Percentiles rank a stretch among this genome's conserved stretches.
phyloP scores from a whole-genome alignment of 306 rosid genomes.

The Pueraria montana region DNA sequence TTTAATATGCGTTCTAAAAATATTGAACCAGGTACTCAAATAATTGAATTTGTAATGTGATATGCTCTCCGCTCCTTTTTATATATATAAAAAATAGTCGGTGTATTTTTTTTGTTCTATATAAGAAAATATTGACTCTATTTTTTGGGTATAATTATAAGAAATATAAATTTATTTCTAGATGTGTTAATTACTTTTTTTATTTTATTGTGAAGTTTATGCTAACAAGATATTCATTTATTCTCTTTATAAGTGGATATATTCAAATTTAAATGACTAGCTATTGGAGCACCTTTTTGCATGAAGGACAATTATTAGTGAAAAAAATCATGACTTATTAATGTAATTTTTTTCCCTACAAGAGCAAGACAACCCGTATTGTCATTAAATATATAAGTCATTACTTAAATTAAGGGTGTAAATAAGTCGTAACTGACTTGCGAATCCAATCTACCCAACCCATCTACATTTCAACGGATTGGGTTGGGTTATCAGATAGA shows the following conservation, averaged over 20 bases:
- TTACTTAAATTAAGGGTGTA: too few relatives aligned
- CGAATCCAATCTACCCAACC: too few relatives aligned
- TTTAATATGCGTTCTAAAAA: not conserved
- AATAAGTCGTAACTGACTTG: too few relatives aligned
- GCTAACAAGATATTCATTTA: not conserved
- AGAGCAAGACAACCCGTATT: too few relatives aligned
- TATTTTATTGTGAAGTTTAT: not conserved
- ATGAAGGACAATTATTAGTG: not conserved
- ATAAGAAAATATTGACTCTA: not conserved
- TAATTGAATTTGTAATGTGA: not conserved
- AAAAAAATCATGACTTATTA: not conserved
- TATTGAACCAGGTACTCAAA: not conserved
- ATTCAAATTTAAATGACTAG: not conserved
- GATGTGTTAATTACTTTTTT: not conserved
- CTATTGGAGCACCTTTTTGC: not conserved
- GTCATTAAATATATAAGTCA: too few relatives aligned
- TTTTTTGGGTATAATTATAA: not conserved
- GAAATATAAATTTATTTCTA: not conserved
- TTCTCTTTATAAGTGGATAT: not conserved
- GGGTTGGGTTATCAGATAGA: too few relatives aligned
- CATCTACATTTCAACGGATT: too few relatives aligned
- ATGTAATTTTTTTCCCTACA: too few relatives aligned
- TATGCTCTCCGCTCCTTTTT: not conserved
- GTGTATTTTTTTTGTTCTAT: not conserved
- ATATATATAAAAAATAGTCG: not conserved